These are phyloP conservation scores for Microdochium bolleyi DNA, from an alignment of 2,329 filamentous ascomycete genomes.

Conservation along the genomic window DNA sequence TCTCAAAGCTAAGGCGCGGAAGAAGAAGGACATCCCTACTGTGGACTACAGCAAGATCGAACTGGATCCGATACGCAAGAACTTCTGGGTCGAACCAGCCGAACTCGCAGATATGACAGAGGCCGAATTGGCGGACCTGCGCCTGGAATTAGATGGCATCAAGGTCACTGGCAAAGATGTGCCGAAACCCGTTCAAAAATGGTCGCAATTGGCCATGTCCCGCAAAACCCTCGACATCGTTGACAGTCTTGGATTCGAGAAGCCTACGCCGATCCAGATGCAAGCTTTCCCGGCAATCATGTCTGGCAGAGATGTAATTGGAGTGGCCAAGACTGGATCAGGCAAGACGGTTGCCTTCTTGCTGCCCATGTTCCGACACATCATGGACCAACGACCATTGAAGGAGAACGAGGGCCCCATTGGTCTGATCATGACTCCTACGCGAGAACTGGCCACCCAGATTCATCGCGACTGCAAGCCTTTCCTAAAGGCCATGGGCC, in stretches of 20 bases:
- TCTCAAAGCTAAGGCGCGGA: slow-evolving; percentile 54
- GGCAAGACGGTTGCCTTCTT: slow-evolving; percentile 96
- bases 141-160: slow-evolving; percentile 88
- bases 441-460: slow-evolving; percentile 85
- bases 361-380: slow-evolving; percentile 95
- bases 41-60: slow-evolving; percentile 83
- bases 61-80: slow-evolving; percentile 80
- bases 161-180: slow-evolving; percentile 84
- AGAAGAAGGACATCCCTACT: slow-evolving; percentile 91
- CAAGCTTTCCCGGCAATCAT: slow-evolving; percentile 93
- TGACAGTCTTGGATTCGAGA: slow-evolving; percentile 71
- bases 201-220: slow-evolving; percentile 89
- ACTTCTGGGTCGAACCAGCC: slow-evolving; percentile 87
- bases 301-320: slow-evolving; percentile 92
- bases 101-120: slow-evolving; percentile 79
- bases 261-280: slow-evolving; percentile 88
- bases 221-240: slow-evolving; percentile 83
- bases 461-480: slow-evolving; percentile 94
- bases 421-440: slow-evolving; percentile 85
- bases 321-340: slow-evolving; percentile 94
- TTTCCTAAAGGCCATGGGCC: slow-evolving; percentile 77
- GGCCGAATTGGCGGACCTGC: slow-evolving; percentile 72
- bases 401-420: slow-evolving; percentile 83
- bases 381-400: slow-evolving; percentile 82
- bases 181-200: slow-evolving; percentile 91